Evolutionary conservation across 495 filamentous ascomycete species (phyloP).

Genomic region (Lasiosphaeriaceae sp.): DNA sequence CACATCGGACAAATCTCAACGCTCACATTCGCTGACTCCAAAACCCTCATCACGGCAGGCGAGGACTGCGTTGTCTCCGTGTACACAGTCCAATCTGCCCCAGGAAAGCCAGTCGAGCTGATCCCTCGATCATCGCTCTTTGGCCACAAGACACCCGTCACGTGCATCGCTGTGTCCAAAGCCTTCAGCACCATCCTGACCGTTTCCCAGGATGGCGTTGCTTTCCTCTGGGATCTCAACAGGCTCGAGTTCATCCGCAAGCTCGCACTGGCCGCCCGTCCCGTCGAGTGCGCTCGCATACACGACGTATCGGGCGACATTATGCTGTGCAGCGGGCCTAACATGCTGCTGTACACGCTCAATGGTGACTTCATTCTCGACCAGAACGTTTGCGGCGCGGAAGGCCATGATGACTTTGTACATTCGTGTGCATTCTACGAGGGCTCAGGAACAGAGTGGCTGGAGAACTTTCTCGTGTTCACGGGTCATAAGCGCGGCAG

Average conservation of each 20-base stretch:
- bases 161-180: conserved; percentile 74
- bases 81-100: conserved; percentile 59
- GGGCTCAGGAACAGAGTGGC: conserved; percentile 85
- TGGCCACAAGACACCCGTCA: conserved; percentile 80
- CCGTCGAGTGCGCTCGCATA: conserved; percentile 70
- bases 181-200: conserved; percentile 85
- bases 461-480: conserved; percentile 80
- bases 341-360: conserved; percentile 76
- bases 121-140: conserved; percentile 78
- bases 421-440: conserved; percentile 90
- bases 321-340: conserved; percentile 70
- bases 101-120: conserved; percentile 68
- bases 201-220: conserved; percentile 72
- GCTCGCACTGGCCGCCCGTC: conserved; percentile 46
- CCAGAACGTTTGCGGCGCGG: conserved; percentile 65
- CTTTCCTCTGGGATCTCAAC: conserved; percentile 92
- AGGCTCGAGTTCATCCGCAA: conserved; percentile 78
- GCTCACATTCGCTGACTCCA: conserved; percentile 80
- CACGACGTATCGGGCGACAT: conserved; percentile 89
- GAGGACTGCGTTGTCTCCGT: conserved; percentile 86
- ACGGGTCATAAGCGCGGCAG: conserved; percentile 82
- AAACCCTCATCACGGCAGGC: conserved; percentile 85
- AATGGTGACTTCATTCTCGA: conserved; percentile 81
- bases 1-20: conserved; percentile 83
- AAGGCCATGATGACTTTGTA: conserved; percentile 60